phyloP scores from a whole-genome alignment of 2,329 filamentous ascomycete genomes.

The Penicillium sp. region DNA sequence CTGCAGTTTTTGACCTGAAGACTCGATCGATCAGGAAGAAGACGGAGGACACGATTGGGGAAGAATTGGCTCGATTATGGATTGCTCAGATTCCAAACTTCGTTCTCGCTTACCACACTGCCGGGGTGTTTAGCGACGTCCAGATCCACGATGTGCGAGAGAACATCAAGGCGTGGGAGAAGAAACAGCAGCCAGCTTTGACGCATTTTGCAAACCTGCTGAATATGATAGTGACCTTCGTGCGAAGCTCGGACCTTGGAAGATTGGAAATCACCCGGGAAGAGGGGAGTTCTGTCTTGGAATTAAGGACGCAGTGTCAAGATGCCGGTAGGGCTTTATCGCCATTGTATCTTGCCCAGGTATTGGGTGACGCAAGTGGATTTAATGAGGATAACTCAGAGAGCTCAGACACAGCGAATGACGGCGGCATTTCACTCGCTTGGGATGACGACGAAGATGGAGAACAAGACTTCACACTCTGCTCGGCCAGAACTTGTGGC shows the following conservation, averaged over 20 bases:
- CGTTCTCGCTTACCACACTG: slow-evolving; percentile 48
- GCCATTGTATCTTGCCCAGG: background rate
- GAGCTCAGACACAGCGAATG: background rate
- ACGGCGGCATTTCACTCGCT: background rate
- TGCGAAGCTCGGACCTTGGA: slow-evolving; percentile 16
- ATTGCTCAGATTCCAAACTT: slow-evolving; percentile 50
- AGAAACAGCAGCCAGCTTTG: slow-evolving; percentile 24
- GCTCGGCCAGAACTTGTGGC: background rate
- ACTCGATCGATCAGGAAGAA: slow-evolving; percentile 39
- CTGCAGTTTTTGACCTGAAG: slow-evolving; percentile 51
- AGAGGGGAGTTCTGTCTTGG: slow-evolving; percentile 11
- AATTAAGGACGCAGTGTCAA: background rate
- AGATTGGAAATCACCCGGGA: slow-evolving; percentile 25
- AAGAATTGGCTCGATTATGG: slow-evolving; percentile 40
- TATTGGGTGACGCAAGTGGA: background rate
- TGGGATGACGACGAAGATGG: background rate
- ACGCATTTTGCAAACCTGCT: slow-evolving; percentile 19
- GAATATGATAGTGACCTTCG: slow-evolving; percentile 21
- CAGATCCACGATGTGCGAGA: slow-evolving; percentile 34
- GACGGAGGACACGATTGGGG: slow-evolving; percentile 32
- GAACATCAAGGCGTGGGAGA: slow-evolving; percentile 42
- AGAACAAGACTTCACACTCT: background rate
- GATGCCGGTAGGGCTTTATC: background rate
- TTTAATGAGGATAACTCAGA: background rate
- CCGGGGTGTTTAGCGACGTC: slow-evolving; percentile 42